These are phyloP conservation scores for Lasiodiplodia sp. DNA, from an alignment of 2,329 filamentous ascomycete species.

Conservation along the genomic window DNA sequence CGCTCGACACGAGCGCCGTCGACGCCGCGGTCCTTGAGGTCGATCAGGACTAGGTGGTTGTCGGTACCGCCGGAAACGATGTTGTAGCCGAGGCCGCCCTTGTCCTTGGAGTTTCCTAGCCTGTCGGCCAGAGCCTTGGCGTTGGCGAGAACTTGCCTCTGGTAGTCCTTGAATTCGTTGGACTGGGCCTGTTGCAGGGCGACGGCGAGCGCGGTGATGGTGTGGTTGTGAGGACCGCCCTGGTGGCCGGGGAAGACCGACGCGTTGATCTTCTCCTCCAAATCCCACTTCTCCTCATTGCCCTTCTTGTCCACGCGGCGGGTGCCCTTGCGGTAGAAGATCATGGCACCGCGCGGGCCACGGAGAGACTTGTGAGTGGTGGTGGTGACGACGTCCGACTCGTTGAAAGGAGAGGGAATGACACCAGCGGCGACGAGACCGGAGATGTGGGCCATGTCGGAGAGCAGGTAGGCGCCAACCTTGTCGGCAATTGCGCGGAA, in stretches of 20 bases:
- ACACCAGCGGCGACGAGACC: slow-evolving; percentile 92
- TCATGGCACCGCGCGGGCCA: slow-evolving; percentile 98
- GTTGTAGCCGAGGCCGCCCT: slow-evolving; percentile 81
- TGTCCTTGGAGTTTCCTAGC: slow-evolving; percentile 73
- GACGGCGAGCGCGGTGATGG: slow-evolving; percentile 94
- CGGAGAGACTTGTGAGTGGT: slow-evolving; percentile 99
- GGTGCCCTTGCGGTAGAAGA: slow-evolving; percentile 98
- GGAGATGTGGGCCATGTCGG: slow-evolving; percentile 99
- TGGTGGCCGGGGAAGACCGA: slow-evolving; percentile 99
- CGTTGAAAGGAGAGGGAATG: slow-evolving; percentile 88
- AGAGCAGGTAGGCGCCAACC: slow-evolving; percentile 91
- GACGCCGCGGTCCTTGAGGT: slow-evolving; percentile 84
- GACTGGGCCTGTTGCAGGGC: slow-evolving; percentile 92
- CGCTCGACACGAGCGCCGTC: slow-evolving; percentile 96
- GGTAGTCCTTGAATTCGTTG: slow-evolving; percentile 92
- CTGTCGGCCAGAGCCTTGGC: slow-evolving; percentile 85
- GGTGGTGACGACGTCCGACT: slow-evolving; percentile 96
- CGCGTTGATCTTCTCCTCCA: slow-evolving; percentile 97
- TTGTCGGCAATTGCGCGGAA: slow-evolving; percentile 97
- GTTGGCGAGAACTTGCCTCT: slow-evolving; percentile 89
- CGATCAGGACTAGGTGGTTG: slow-evolving; percentile 95
- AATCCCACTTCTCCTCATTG: slow-evolving; percentile 90
- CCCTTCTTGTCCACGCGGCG: slow-evolving; percentile 89
- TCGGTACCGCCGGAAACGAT: slow-evolving; percentile 95
- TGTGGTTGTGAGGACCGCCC: slow-evolving; percentile 99